phyloP scores from a whole-genome alignment of 495 filamentous ascomycete genomes.

The Extremus antarcticus region DNA sequence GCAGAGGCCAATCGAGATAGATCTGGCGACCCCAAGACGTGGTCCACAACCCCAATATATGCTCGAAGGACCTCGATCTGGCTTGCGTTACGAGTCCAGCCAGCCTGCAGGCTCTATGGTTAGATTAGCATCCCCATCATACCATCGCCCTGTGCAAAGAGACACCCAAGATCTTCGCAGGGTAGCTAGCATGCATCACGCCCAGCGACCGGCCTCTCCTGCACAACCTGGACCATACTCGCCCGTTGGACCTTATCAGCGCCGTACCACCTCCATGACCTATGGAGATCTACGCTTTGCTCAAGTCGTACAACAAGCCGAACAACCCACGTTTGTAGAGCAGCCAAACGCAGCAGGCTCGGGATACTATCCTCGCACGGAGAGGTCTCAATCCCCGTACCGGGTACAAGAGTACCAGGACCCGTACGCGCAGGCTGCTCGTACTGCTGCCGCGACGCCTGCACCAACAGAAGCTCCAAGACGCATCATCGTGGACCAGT shows the following conservation, averaged over 20 bases:
- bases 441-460: conserved; percentile 22
- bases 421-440: conserved; percentile 18
- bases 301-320: not conserved
- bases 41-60: conserved; percentile 15
- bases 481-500: conserved; percentile 29
- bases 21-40: conserved; percentile 10
- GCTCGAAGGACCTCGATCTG: conserved; percentile 15
- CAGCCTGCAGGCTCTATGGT: conserved; percentile 31
- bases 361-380: conserved; percentile 37
- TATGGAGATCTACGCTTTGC: conserved; percentile 8
- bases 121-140: conserved; percentile 36
- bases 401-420: conserved; percentile 24
- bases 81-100: conserved; percentile 22
- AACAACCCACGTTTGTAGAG: conserved; percentile 46
- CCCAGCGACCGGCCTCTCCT: conserved; percentile 27
- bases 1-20: conserved; percentile 14
- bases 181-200: conserved; percentile 43
- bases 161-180: conserved; percentile 49
- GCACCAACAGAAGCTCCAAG: conserved; percentile 19
- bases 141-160: conserved; percentile 34
- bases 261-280: conserved; percentile 3
- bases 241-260: conserved; percentile 16
- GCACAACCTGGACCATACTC: conserved; percentile 28
- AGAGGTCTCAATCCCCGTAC: conserved; percentile 50
- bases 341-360: conserved; percentile 33